Conservation (phyloP, 108 stramenopile species). For the Craspedostauros australis region DNA sequence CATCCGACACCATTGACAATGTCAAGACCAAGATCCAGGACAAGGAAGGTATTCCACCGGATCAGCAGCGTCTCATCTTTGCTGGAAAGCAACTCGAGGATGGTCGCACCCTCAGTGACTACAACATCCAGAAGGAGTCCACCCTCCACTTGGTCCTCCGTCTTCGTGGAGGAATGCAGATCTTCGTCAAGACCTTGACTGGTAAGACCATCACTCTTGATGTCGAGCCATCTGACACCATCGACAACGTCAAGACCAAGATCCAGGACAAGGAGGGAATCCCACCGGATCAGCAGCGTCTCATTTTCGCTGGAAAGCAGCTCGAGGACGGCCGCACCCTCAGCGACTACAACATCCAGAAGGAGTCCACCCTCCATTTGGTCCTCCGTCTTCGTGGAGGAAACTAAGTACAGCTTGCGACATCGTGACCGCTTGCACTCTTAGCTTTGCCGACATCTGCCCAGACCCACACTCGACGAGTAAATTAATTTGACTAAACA, state of each 20-base stretch:
- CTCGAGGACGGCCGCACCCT: conserved; percentile 98
- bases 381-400: conserved; percentile 87
- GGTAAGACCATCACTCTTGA: conserved; percentile 97
- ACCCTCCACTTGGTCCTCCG: conserved; percentile 82
- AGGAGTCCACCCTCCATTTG: conserved; percentile 86
- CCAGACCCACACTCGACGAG: too few relatives aligned
- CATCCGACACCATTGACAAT: conserved; percentile 81
- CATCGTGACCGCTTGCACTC: too few relatives aligned
- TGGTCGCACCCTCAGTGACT: conserved; percentile 91
- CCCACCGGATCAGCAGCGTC: conserved; percentile 86
- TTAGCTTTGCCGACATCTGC: too few relatives aligned
- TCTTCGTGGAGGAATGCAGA: conserved; percentile 66
- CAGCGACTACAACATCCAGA: conserved; percentile 90
- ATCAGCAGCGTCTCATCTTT: conserved; percentile 5
- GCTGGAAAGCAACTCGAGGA: conserved; percentile 98
- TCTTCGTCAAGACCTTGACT: conserved; percentile 91
- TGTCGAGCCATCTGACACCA: conserved; percentile 94
- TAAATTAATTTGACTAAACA: too few relatives aligned
- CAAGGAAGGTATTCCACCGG: conserved; percentile 2
- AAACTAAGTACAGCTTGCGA: too few relatives aligned
- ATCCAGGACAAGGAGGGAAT: conserved; percentile 94
- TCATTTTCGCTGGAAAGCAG: conserved; percentile 96
- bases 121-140: conserved; percentile 78
- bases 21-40: conserved; percentile 93
- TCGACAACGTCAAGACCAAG: conserved; percentile 89